These are phyloP conservation scores for Geosmithia putterillii DNA, from an alignment of 2,329 filamentous ascomycete species.

Conservation along the genomic window DNA sequence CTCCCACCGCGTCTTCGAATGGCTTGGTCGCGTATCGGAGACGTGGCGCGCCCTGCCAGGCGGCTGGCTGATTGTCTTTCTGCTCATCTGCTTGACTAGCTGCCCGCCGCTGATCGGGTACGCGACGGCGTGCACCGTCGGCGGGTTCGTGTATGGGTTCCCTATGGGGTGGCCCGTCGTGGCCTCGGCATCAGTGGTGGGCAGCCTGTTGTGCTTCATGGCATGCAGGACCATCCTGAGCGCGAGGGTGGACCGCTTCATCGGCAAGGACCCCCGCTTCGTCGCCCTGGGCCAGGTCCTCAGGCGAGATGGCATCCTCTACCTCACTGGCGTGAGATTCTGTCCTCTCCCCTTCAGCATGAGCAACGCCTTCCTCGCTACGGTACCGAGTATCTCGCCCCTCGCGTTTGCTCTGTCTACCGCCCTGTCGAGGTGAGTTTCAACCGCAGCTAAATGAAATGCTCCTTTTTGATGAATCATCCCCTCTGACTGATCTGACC, in stretches of 20 bases:
- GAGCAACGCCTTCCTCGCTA: constrained; percentile 88
- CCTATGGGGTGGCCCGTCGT: constrained; percentile 69
- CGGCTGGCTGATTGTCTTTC: constrained; percentile 68
- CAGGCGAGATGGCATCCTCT: constrained; percentile 78
- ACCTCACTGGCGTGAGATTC: constrained; percentile 82
- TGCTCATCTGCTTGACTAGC: constrained; percentile 60
- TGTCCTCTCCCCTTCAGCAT: constrained; percentile 89
- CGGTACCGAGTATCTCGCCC: constrained; percentile 77
- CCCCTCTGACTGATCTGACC: background rate
- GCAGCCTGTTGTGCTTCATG: constrained; percentile 69
- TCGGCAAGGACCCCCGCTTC: constrained; percentile 77
- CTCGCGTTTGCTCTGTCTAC: constrained; percentile 71
- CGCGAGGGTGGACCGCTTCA: constrained; percentile 64
- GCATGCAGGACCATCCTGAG: constrained; percentile 69
- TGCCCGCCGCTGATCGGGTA: constrained; percentile 87
- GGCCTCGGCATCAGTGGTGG: constrained; percentile 63
- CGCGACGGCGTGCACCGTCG: constrained; percentile 52
- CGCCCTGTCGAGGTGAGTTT: constrained; percentile 49
- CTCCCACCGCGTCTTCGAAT: constrained; percentile 67
- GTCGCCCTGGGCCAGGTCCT: constrained; percentile 78
- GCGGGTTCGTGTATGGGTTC: constrained; percentile 44
- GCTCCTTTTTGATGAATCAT: background rate
- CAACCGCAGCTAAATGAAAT: no score
- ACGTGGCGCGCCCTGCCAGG: constrained; percentile 62
- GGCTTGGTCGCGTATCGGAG: constrained; percentile 59